A percentile compares a stretch with the other conserved stretches of the same genome.
Evolutionary conservation across 2,329 filamentous ascomycete genomes (phyloP).

Genomic region (Fusarium xyrophilum): DNA sequence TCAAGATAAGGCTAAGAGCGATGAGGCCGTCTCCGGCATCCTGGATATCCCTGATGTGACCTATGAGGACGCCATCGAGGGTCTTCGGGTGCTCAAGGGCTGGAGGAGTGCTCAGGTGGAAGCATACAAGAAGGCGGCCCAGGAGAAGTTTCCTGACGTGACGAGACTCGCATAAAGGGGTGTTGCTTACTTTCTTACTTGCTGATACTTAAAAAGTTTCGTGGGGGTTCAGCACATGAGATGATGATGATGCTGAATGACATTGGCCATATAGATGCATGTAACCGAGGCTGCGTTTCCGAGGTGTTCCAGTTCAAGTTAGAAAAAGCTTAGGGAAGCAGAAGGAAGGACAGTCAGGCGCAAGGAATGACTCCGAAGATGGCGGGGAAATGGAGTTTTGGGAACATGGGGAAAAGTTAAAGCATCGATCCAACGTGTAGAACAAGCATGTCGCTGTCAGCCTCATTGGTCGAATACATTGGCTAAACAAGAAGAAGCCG

Average conservation of each 20-base stretch:
- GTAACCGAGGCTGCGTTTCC: constrained; percentile 13
- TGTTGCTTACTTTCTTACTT: background rate
- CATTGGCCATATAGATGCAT: constrained; percentile 14
- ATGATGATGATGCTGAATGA: constrained; percentile 1
- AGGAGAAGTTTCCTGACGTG: constrained; percentile 59
- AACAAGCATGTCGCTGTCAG: constrained; percentile 32
- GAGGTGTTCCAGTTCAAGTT: constrained; percentile 5
- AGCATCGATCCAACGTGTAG: constrained; percentile 30
- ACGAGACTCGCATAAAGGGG: constrained; percentile 51
- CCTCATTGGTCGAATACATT: constrained; percentile 12
- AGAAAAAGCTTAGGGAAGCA: constrained; percentile 6
- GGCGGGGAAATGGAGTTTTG: constrained; percentile 37
- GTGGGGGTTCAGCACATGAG: background rate
- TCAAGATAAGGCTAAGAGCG: constrained; percentile 61
- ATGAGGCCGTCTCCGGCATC: constrained; percentile 68
- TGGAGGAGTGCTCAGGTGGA: constrained; percentile 60
- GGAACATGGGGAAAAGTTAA: constrained; percentile 38
- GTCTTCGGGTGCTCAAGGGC: constrained; percentile 51
- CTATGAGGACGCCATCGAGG: constrained; percentile 62
- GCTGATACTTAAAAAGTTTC: constrained; percentile 7
- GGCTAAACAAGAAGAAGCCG: background rate
- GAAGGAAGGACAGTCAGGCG: constrained; percentile 34
- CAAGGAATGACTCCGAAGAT: constrained; percentile 19
- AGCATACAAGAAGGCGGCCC: constrained; percentile 57
- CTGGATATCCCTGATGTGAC: constrained; percentile 59